Base-by-base conservation (phyloP, 208 protist genomes). In the Acanthamoeba castellanii region DNA sequence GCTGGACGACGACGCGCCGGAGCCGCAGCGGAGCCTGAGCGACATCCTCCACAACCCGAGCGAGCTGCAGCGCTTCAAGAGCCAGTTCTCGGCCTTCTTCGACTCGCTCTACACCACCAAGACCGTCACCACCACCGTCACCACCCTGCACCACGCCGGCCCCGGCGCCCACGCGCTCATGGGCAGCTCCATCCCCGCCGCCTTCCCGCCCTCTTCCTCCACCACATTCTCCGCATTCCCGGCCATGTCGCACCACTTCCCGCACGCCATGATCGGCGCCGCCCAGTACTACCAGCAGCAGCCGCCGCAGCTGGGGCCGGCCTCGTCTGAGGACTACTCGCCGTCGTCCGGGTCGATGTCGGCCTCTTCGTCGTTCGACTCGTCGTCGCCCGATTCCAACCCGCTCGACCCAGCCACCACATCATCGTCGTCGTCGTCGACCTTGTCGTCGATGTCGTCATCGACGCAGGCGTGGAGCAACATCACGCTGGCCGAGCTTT, bases 21-120 rank as follows among this genome's bases (percentile, higher is more conserved):
- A 22, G 78, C 78, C 78, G 52, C 78, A 27, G 78, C 78, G 18
- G 4, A 64, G 47, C 47, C n/a, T 87, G 27, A 87, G 78, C 52
- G 78, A 87, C 78, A 37, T 87, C 18, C 50, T 87, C 32, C 78
- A 87, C 78, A 87, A 87, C 52, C 78, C 78, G n/a, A 30, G n/a
- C 52, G 78, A 87, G 78, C 78, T 87, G 27, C 78, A 87, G 42
- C 78, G 78, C 42, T 87, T 87, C 78, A 87, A 87, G 78, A 27
- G 32, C n/a, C 42, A 87, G 78, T 87, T 87, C 50, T 55, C 78
- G 78, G 18, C 78, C 78, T 87, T 87, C 78, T 87, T 87, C 50
- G 34, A 87, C 78, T 64, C 47, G n/a, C 50, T 87, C n/a, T 87
- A 87, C 78, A 87, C 78, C 47, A 87, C 78, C 8, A 59, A 87